These are phyloP conservation scores for Capsicum baccatum DNA, from an alignment of 257 asterid species.

Conservation along the genomic window DNA sequence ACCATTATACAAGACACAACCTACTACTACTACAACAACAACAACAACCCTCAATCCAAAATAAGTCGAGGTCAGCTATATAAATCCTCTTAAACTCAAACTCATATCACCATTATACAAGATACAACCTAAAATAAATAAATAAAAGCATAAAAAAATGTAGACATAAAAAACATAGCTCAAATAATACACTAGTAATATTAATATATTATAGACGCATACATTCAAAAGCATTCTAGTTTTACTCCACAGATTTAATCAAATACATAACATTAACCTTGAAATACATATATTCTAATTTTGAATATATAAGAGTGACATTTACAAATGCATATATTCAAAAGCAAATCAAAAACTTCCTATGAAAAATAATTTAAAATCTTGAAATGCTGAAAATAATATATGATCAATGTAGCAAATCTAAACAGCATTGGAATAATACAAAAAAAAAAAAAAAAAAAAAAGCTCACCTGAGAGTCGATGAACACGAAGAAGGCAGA, in stretches of 20 bases:
- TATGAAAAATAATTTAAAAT: background rate
- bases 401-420: constrained; percentile 13
- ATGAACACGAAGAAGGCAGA: background rate
- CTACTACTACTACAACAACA: background rate
- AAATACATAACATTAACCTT: background rate
- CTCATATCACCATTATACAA: too few relatives aligned
- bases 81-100: too few relatives aligned
- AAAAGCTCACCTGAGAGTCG: constrained; percentile 12
- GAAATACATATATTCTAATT: too few relatives aligned
- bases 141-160: background rate
- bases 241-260: background rate
- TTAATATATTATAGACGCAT: background rate
- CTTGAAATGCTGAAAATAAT: background rate
- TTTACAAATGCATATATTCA: background rate
- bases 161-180: background rate
- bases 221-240: background rate
- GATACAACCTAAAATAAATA: background rate
- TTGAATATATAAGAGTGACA: background rate
- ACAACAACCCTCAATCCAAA: background rate
- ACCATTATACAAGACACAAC: too few relatives aligned
- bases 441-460: background rate
- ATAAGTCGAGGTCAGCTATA: background rate
- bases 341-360: background rate
- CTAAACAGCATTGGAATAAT: background rate
- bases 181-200: background rate